phyloP scores from a whole-genome alignment of 2,329 filamentous ascomycete genomes.

The Verticillium zaregamsianum region DNA sequence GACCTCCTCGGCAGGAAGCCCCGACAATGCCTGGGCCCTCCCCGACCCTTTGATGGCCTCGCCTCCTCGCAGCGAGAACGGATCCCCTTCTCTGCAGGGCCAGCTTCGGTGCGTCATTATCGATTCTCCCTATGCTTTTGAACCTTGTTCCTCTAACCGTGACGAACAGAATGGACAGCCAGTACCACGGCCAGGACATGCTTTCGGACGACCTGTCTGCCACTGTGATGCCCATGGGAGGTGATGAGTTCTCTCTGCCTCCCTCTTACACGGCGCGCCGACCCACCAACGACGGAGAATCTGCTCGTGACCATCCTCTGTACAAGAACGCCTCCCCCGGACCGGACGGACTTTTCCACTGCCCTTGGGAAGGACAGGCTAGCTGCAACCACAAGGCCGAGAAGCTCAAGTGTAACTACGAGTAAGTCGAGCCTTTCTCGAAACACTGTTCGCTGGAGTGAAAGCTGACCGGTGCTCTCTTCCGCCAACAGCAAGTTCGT shows the following conservation, averaged over 20 bases:
- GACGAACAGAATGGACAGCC: conserved; percentile 30
- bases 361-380: conserved; percentile 71
- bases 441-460: neutral
- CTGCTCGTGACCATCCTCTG: conserved; percentile 61
- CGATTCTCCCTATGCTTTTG: conserved; percentile 24
- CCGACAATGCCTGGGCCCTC: conserved; percentile 15
- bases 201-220: conserved; percentile 15
- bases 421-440: conserved; percentile 57
- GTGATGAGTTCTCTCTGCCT: conserved; percentile 31
- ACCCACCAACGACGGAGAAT: conserved; percentile 49
- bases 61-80: conserved; percentile 41
- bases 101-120: conserved; percentile 22
- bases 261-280: conserved; percentile 41
- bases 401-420: conserved; percentile 98
- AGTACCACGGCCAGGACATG: conserved; percentile 21
- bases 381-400: conserved; percentile 86
- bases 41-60: conserved; percentile 34
- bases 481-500: conserved; percentile 74
- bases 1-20: conserved; percentile 9
- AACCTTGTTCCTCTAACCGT: neutral
- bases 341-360: conserved; percentile 84
- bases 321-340: conserved; percentile 64
- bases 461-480: conserved; percentile 16
- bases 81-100: conserved; percentile 44
- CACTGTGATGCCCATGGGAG: conserved; percentile 21